phyloP scores from a whole-genome alignment of 176 grass and related monocot genomes.

The Avena eriantha region DNA sequence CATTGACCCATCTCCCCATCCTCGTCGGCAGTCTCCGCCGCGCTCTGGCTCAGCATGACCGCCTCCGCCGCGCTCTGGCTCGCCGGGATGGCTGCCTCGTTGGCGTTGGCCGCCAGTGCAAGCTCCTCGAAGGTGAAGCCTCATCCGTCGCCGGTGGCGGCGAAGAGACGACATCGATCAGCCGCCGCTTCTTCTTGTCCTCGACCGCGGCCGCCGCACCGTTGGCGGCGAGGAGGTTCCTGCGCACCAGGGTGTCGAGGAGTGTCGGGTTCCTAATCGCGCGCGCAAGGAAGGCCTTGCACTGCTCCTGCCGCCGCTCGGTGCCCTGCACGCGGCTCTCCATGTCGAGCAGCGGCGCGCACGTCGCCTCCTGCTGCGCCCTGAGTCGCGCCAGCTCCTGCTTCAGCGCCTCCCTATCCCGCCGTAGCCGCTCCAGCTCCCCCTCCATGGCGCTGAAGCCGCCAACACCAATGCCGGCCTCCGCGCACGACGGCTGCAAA shows the following conservation, averaged over 20 bases:
- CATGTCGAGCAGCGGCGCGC: too few relatives aligned
- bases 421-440: too few relatives aligned
- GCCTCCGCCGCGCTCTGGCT: neutral
- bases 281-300: slow-evolving; percentile 56
- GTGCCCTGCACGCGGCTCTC: too few relatives aligned
- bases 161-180: neutral
- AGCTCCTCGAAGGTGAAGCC: slow-evolving; percentile 47
- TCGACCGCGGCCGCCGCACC: neutral
- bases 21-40: too few relatives aligned
- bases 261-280: slow-evolving; percentile 47
- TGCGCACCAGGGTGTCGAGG: slow-evolving; percentile 29
- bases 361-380: too few relatives aligned
- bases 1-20: too few relatives aligned
- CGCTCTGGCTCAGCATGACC: too few relatives aligned
- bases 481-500: too few relatives aligned
- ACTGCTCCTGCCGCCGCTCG: neutral
- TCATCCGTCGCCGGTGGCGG: slow-evolving; percentile 32
- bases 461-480: too few relatives aligned
- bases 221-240: neutral
- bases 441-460: too few relatives aligned
- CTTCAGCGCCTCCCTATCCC: too few relatives aligned
- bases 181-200: neutral
- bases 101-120: slow-evolving; percentile 27
- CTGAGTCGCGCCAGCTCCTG: too few relatives aligned
- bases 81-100: neutral